Conservation (phyloP, 2,329 filamentous ascomycete species). For the Corniculantispora saksenae region DNA sequence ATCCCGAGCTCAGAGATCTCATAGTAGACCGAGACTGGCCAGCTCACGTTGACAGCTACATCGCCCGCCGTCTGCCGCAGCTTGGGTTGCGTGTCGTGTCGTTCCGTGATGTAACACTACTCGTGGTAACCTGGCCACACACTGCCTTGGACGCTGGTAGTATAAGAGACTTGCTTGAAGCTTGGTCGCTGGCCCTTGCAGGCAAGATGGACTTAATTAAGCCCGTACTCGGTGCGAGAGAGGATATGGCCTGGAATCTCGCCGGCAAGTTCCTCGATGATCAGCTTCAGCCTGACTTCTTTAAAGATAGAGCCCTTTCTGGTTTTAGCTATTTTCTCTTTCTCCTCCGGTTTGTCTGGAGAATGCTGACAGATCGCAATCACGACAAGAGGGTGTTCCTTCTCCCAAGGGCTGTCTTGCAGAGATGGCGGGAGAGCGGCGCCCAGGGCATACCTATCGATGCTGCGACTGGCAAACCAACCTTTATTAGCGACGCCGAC, state of each 20-base stretch:
- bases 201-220: constrained; percentile 42
- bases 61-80: background rate
- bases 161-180: constrained; percentile 39
- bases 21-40: too few relatives aligned
- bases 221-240: constrained; percentile 24
- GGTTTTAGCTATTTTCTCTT: background rate
- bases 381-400: background rate
- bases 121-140: constrained; percentile 47
- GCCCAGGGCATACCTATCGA: constrained; percentile 23
- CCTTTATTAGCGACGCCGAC: constrained; percentile 47
- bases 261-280: background rate
- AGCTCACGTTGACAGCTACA: background rate
- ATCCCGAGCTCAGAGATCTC: background rate
- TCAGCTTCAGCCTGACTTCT: background rate
- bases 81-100: background rate
- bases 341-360: background rate
- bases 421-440: background rate
- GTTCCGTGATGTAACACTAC: constrained; percentile 49
- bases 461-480: constrained; percentile 23
- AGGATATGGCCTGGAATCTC: constrained; percentile 1
- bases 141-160: constrained; percentile 47
- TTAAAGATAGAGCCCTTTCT: background rate
- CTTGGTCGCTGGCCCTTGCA: constrained; percentile 46
- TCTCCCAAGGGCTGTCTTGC: background rate
- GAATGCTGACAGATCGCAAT: background rate